Evolutionary conservation across 768 basidiomycete species (phyloP).

Genomic region (Pilatotrama ljubarskyi): DNA sequence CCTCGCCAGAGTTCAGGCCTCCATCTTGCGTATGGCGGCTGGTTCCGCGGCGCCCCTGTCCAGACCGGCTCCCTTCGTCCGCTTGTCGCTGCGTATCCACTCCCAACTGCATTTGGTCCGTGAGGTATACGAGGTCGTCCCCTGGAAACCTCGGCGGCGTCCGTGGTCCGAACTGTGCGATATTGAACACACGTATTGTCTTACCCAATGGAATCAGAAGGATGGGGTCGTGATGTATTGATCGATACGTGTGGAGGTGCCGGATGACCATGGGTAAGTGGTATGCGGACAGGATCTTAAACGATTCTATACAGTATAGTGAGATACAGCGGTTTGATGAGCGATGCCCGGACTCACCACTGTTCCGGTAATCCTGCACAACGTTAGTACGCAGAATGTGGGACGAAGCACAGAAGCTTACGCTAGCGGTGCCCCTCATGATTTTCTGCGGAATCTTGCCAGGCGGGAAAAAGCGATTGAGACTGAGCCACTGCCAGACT

Average conservation of each 20-base stretch:
- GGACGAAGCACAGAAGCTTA: constrained; percentile 34
- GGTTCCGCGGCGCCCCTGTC: neutral
- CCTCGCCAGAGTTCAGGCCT: neutral
- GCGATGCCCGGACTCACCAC: constrained; percentile 46
- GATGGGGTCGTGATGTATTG: constrained; percentile 52
- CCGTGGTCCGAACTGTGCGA: constrained; percentile 47
- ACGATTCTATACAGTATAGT: constrained; percentile 51
- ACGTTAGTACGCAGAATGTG: neutral
- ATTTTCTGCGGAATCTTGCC: constrained; percentile 35
- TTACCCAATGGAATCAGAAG: constrained; percentile 45
- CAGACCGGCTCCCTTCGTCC: neutral
- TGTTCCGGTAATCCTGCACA: constrained; percentile 72
- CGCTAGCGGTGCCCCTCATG: constrained; percentile 61
- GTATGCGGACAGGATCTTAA: constrained; percentile 57
- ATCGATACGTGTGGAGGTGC: constrained; percentile 44
- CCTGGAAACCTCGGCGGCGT: constrained; percentile 44
- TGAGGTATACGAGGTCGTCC: constrained; percentile 22
- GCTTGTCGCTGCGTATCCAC: neutral
- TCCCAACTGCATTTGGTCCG: constrained; percentile 7
- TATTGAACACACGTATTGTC: constrained; percentile 46
- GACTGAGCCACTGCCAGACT: constrained; percentile 69
- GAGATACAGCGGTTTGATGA: neutral
- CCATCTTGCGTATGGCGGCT: constrained; percentile 11
- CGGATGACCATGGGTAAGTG: constrained; percentile 41
- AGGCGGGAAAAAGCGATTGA: constrained; percentile 64